These are phyloP conservation scores for Citrus mangshanensis DNA, from an alignment of 345 rosid genomes.

Conservation along the genomic window DNA sequence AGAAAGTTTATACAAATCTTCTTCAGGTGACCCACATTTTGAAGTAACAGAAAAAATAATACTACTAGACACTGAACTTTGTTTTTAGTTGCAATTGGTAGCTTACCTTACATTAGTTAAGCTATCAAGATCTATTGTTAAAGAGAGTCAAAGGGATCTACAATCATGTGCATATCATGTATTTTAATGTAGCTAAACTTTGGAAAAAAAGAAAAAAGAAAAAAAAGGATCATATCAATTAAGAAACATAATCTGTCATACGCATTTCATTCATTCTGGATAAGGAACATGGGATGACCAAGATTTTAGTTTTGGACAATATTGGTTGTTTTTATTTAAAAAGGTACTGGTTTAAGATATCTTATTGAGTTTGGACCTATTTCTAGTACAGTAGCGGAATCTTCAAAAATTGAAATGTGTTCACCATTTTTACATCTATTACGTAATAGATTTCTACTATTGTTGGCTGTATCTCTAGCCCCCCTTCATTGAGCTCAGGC, in stretches of 20 bases:
- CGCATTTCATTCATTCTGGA: background rate
- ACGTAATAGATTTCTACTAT: background rate
- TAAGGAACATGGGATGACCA: background rate
- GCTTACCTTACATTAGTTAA: background rate
- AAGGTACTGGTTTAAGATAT: background rate
- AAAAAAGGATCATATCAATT: background rate
- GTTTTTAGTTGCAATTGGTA: background rate
- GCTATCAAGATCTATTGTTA: background rate
- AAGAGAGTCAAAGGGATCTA: background rate
- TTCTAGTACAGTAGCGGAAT: background rate
- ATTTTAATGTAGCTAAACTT: background rate
- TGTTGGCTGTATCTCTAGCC: background rate
- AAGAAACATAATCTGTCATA: background rate
- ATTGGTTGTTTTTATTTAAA: background rate
- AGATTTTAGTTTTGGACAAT: background rate
- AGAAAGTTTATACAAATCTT: constrained; percentile 4
- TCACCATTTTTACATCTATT: background rate
- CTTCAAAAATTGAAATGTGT: background rate
- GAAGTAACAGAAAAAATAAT: background rate
- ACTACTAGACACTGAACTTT: background rate
- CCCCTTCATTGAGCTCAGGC: background rate
- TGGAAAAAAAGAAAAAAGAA: too few species aligned
- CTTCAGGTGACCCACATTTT: background rate
- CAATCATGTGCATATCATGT: background rate
- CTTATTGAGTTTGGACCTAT: background rate